Evolutionary conservation across 2,329 filamentous ascomycete genomes (phyloP), one percentile per base, ranked within the genome.

Genomic region (Penicillium decumbens): DNA sequence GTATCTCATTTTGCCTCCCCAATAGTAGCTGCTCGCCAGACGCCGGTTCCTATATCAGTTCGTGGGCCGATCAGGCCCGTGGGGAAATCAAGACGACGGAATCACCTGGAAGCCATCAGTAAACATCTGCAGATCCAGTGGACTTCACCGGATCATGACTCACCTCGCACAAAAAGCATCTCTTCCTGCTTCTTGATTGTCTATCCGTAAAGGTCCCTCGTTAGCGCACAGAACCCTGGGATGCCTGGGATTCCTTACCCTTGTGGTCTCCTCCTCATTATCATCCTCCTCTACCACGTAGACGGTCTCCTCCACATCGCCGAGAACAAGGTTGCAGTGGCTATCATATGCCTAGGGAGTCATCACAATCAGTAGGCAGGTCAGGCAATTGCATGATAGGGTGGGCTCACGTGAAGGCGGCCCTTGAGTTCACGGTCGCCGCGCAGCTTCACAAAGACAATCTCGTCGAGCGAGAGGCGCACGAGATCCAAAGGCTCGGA

Each of bases 141-240:
- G 18, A 13, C 2, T 23, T 41, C 23, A 51, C 48, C 32, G 12
- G 29, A 33, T 18, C 3, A 23, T 43, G 24, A 71, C 80, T 55
- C 75, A 92, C 91, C 92, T 88, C 93, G 80, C 50, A 98, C 92
- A 70, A 98, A 98, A 18, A 98, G 76, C 93, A 98, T 98, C 70
- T 97, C 93, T 38, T 90, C 95, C 72, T 96, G 95, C 74, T 95
- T 95, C 75, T 92, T 95, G 55, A 93, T 83, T 12, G 91, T 95
- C 88, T 95, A 56, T 12, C 23, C 37, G 33, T 40, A 24, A 23
- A n/a, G 8, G 38, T 28, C 30, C 40, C 18, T 41, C 3, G 42
- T 60, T 53, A 60, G 58, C 45, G 29, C 20, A 43, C 28, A 30
- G n/a, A 41, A 13, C n/a, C 9, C 37, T 9, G 9, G 20, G 43